These are phyloP conservation scores for Neurospora sp. DNA, from an alignment of 495 filamentous ascomycete genomes.

Conservation along the genomic window DNA sequence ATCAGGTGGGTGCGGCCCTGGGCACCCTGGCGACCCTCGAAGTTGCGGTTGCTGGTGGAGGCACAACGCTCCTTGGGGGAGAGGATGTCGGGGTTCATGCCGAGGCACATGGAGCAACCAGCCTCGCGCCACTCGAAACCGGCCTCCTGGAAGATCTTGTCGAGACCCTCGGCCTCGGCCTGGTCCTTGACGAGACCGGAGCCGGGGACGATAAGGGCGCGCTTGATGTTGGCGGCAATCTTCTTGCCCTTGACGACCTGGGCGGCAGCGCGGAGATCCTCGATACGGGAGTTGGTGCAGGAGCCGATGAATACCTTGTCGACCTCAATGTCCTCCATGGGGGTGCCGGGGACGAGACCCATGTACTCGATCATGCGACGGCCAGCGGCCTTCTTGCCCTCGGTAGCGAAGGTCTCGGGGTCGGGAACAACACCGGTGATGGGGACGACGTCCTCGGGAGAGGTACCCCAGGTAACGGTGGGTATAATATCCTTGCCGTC, in stretches of 20 bases:
- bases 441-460: constrained; percentile 87
- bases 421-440: constrained; percentile 86
- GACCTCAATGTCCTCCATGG: constrained; percentile 78
- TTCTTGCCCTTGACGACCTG: constrained; percentile 77
- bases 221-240: constrained; percentile 77
- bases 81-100: constrained; percentile 99
- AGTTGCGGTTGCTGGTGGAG: constrained; percentile 93
- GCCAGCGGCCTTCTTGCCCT: constrained; percentile 66
- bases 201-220: constrained; percentile 92
- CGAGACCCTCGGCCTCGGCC: constrained; percentile 83
- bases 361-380: constrained; percentile 87
- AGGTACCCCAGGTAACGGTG: constrained; percentile 95
- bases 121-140: constrained; percentile 98
- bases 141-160: constrained; percentile 83
- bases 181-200: constrained; percentile 91
- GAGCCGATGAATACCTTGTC: constrained; percentile 99
- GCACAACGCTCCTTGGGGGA: constrained; percentile 88
- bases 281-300: constrained; percentile 94
- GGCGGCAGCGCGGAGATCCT: constrained; percentile 86
- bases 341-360: constrained; percentile 75
- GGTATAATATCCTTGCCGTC: constrained; percentile 87
- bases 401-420: constrained; percentile 73
- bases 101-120: constrained; percentile 96
- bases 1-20: constrained; percentile 90
- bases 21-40: constrained; percentile 92